These are phyloP conservation scores for Maudiozyma barnettii DNA, from an alignment of 805 yeast genomes.

Conservation along the genomic window DNA sequence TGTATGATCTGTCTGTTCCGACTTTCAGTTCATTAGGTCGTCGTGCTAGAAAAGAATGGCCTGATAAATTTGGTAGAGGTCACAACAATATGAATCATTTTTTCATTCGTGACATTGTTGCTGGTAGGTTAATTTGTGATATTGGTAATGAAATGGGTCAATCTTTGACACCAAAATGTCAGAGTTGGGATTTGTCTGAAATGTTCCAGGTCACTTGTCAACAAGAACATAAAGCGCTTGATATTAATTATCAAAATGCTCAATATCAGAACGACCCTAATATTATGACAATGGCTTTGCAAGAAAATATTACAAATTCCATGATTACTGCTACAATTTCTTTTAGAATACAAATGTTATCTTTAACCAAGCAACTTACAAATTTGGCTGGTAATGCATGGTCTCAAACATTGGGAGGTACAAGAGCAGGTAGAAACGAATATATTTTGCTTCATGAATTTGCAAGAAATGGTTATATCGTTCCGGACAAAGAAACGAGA, in stretches of 20 bases:
- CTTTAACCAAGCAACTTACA: slow-evolving; percentile 84
- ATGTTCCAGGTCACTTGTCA: slow-evolving; percentile 79
- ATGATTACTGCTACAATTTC: slow-evolving; percentile 69
- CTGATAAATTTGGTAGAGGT: slow-evolving; percentile 54
- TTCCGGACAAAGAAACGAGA: slow-evolving; percentile 70
- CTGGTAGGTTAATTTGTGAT: slow-evolving; percentile 87
- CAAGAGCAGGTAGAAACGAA: slow-evolving; percentile 93
- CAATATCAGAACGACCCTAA: slow-evolving; percentile 58
- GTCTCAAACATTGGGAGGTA: slow-evolving; percentile 90
- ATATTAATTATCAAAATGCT: slow-evolving; percentile 62
- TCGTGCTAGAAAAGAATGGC: slow-evolving; percentile 66
- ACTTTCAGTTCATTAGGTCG: slow-evolving; percentile 83
- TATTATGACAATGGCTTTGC: slow-evolving; percentile 57
- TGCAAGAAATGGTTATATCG: slow-evolving; percentile 63
- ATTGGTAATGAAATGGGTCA: slow-evolving; percentile 92
- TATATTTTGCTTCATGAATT: slow-evolving; percentile 89
- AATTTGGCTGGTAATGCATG: slow-evolving; percentile 95
- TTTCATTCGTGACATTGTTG: slow-evolving; percentile 56
- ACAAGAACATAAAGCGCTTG: slow-evolving; percentile 50
- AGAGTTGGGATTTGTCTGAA: slow-evolving; percentile 87
- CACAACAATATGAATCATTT: slow-evolving; percentile 43
- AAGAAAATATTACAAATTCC: slow-evolving; percentile 59
- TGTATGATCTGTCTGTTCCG: slow-evolving; percentile 61
- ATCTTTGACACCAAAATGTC: slow-evolving; percentile 83
- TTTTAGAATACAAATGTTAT: slow-evolving; percentile 71